These are phyloP conservation scores for Calocera viscosa DNA, from an alignment of 768 basidiomycete species.

Conservation along the genomic window DNA sequence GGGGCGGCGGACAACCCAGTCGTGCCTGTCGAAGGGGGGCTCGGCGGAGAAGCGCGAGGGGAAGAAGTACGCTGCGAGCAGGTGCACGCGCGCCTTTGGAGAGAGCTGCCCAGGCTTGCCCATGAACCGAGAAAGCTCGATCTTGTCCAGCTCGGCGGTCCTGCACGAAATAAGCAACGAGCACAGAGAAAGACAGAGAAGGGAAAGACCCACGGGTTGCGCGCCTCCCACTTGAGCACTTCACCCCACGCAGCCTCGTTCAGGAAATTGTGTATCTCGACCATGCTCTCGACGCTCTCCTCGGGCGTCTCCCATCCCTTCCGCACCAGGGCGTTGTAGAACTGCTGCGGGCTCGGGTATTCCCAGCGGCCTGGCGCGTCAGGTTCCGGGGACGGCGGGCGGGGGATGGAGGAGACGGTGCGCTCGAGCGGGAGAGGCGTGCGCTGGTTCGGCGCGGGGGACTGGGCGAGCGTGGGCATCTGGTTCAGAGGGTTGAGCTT, in stretches of 20 bases:
- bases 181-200: not conserved
- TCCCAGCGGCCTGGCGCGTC: constrained; percentile 49
- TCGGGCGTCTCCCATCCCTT: constrained; percentile 98
- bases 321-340: constrained; percentile 89
- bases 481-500: constrained; percentile 63
- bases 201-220: constrained; percentile 40
- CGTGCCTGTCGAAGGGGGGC: constrained; percentile 94
- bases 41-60: constrained; percentile 81
- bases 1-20: constrained; percentile 88
- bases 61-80: constrained; percentile 78
- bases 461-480: constrained; percentile 74
- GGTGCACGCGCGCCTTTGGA: constrained; percentile 80
- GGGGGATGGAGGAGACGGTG: constrained; percentile 74
- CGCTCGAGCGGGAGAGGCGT: constrained; percentile 58
- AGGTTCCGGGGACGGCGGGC: constrained; percentile 32
- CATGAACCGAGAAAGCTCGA: constrained; percentile 71
- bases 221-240: constrained; percentile 84
- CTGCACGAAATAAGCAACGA: not conserved
- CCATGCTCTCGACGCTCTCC: constrained; percentile 92
- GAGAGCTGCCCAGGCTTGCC: constrained; percentile 87
- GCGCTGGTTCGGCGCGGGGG: constrained; percentile 45
- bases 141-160: constrained; percentile 43
- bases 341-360: constrained; percentile 94
- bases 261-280: constrained; percentile 94
- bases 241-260: constrained; percentile 96